phyloP scores from a whole-genome alignment of 1,284 basidiomycete species.

The Moniliophthora roreri region DNA sequence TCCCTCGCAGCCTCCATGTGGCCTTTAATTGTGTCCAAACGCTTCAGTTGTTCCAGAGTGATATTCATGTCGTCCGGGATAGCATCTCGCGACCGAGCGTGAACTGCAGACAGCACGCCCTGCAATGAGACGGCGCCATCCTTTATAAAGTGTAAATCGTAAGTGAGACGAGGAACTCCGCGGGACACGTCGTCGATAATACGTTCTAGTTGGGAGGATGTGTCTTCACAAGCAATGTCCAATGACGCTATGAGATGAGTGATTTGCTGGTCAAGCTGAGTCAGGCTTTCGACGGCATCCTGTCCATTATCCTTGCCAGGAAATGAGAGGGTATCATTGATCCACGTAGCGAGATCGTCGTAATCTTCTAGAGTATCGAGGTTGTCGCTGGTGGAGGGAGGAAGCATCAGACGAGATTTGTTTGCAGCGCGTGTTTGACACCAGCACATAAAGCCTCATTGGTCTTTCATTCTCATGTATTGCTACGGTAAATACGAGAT shows the following conservation, averaged over 20 bases:
- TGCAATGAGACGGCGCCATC: slow-evolving; percentile 83
- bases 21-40: slow-evolving; percentile 79
- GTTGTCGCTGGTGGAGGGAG: slow-evolving; percentile 4
- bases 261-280: slow-evolving; percentile 72
- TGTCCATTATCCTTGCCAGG: slow-evolving; percentile 27
- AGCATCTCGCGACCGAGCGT: slow-evolving; percentile 47
- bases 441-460: not conserved
- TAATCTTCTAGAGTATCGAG: slow-evolving; percentile 33
- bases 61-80: slow-evolving; percentile 53
- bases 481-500: not conserved
- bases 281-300: slow-evolving; percentile 43
- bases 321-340: slow-evolving; percentile 54
- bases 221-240: slow-evolving; percentile 85
- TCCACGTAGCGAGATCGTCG: slow-evolving; percentile 61
- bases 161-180: slow-evolving; percentile 83
- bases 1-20: slow-evolving; percentile 86
- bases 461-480: slow-evolving; percentile 1
- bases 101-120: slow-evolving; percentile 56
- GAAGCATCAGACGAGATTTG: slow-evolving; percentile 2
- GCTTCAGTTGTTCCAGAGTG: slow-evolving; percentile 72
- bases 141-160: slow-evolving; percentile 94
- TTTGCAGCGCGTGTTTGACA: too few relatives aligned
- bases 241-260: slow-evolving; percentile 73
- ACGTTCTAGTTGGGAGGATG: slow-evolving; percentile 80
- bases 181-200: slow-evolving; percentile 89